Evolutionary conservation across 139 green algal genomes (phyloP).

Genomic region (Chlorella ohadii): DNA sequence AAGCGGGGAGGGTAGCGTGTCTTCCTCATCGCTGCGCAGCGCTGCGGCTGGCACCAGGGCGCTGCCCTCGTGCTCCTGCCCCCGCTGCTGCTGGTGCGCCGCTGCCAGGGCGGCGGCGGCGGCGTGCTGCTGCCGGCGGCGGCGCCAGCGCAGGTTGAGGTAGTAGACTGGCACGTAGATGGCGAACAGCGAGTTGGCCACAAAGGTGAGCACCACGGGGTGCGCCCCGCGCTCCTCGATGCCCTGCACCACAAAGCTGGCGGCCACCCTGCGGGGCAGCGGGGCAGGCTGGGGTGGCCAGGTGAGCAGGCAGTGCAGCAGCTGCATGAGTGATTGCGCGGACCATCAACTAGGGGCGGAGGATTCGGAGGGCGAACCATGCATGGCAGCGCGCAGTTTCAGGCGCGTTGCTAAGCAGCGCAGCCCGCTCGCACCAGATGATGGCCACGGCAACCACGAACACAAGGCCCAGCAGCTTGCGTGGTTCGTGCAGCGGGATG

Average conservation of each 20-base stretch:
- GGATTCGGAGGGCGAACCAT: too few species aligned
- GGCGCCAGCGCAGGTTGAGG: constrained; percentile 27
- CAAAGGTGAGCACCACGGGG: constrained; percentile 87
- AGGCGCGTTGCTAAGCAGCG: too few species aligned
- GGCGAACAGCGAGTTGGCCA: constrained; percentile 90
- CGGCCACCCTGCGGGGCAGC: constrained; percentile 54
- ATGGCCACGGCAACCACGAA: constrained; percentile 37
- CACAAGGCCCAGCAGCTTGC: constrained; percentile 33
- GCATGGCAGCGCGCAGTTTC: too few species aligned
- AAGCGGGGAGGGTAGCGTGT: not conserved
- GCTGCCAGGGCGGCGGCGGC: not conserved
- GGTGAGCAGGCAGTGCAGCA: too few species aligned
- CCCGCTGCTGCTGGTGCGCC: constrained; percentile 5
- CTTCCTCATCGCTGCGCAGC: constrained; percentile 25
- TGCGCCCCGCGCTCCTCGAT: constrained; percentile 66
- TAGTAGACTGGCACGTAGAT: constrained; percentile 83
- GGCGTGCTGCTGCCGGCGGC: not conserved
- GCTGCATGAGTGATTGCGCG: too few species aligned
- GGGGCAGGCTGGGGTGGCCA: too few species aligned
- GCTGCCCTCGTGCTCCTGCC: too few species aligned
- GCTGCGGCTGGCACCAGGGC: constrained; percentile 5
- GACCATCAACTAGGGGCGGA: too few species aligned
- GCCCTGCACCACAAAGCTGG: constrained; percentile 79
- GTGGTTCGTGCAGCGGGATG: constrained; percentile 16
- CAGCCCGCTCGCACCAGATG: constrained; percentile 31